A percentile compares a stretch with the other conserved stretches of the same genome.
Conservation (phyloP, 1,139 yeast species). For the Blastobotrys persicus region DNA sequence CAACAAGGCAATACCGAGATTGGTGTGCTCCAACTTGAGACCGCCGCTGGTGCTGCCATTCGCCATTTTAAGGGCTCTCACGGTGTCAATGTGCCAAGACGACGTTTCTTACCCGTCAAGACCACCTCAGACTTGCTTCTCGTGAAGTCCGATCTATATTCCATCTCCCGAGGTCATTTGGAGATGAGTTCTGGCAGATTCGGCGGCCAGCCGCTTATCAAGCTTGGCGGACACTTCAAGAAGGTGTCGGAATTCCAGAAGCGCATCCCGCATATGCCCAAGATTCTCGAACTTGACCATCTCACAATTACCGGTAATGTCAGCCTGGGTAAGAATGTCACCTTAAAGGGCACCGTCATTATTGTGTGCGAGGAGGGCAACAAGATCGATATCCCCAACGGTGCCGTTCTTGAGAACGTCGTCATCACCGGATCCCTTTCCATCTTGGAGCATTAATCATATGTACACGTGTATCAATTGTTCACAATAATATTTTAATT, state of each 20-base stretch:
- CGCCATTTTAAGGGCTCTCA: slow-evolving; percentile 94
- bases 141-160: slow-evolving; percentile 94
- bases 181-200: slow-evolving; percentile 81
- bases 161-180: slow-evolving; percentile 87
- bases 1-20: slow-evolving; percentile 72
- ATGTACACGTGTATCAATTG: background rate
- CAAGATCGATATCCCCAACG: slow-evolving; percentile 95
- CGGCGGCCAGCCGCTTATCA: slow-evolving; percentile 88
- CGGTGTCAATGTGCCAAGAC: slow-evolving; percentile 97
- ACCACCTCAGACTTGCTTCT: slow-evolving; percentile 91
- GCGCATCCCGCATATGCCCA: slow-evolving; percentile 94
- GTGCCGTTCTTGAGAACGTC: slow-evolving; percentile 88
- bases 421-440: slow-evolving; percentile 97
- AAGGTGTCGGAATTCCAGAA: slow-evolving; percentile 89
- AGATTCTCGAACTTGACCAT: slow-evolving; percentile 92
- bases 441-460: slow-evolving; percentile 82
- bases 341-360: slow-evolving; percentile 94
- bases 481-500: background rate
- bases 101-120: slow-evolving; percentile 96
- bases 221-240: slow-evolving; percentile 94
- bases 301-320: slow-evolving; percentile 97
- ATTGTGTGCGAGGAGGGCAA: slow-evolving; percentile 97
- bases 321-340: slow-evolving; percentile 81
- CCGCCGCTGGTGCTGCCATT: slow-evolving; percentile 99
- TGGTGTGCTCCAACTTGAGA: slow-evolving; percentile 90